Evolutionary conservation across 202 grass and related monocot genomes (phyloP), one percentile per base, ranked within the genome.

Genomic region (Setaria viridis): DNA sequence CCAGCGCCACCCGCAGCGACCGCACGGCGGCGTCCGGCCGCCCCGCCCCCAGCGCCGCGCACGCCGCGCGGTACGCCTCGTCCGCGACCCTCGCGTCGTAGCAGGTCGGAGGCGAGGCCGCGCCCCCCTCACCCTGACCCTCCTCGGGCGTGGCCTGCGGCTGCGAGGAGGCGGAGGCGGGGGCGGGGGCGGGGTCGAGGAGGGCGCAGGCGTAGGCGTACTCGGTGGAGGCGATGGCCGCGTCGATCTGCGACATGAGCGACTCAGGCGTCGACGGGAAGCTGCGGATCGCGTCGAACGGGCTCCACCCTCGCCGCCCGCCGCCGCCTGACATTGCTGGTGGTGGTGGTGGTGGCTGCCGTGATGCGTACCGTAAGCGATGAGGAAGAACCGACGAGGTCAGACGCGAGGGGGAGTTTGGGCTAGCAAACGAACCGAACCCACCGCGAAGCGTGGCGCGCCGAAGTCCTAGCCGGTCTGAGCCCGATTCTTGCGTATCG

Each of bases 241-340:
- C 88, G 86, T 96, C 96, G 96, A 99, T 92, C 79, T 99, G 91
- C n/a, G 91, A 87, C 96, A 99, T 93, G 49, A 99, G 88, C 19
- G 96, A 74, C 50, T 99, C 96, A 0, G 93, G 91, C 9, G 86
- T 88, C 17, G 96, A 87, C 14, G 93, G 90, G 85, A 95, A 94
- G 90, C 88, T 88, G n/a, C 92, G 86, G 78, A 97, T 92, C 85
- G 79, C 87, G 82, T 99, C 96, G 82, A 99, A 93, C 37, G 90
- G 90, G 96, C 90, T 99, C 96, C 96, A 96, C 17, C 91, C 89
- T 62, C 70, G 80, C 17, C 66, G 65, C 32, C 82, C 76, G 25
- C 56, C 75, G 75, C 62, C 82, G 50, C 81, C 77, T 48, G 62
- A 83, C 84, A 77, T 85, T 77, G 72, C 75, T 66, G 51, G 25